Conservation (phyloP, 2,329 filamentous ascomycete genomes). For the Aspergillus floridensis region DNA sequence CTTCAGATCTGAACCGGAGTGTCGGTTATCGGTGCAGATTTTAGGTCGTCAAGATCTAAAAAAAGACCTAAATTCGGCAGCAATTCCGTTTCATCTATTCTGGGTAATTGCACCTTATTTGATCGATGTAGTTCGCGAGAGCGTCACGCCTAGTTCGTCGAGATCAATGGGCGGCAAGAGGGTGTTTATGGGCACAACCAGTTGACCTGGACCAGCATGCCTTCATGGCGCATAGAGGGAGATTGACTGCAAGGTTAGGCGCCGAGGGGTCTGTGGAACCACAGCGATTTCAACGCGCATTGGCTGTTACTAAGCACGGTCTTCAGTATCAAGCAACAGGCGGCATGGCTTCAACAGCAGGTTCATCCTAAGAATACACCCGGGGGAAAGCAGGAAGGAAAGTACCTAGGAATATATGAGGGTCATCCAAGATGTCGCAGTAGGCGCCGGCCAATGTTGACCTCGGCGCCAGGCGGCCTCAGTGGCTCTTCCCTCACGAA, state of each 20-base stretch:
- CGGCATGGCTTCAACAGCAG: constrained; percentile 21
- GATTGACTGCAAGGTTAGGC: constrained; percentile 14
- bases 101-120: constrained; percentile 20
- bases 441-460: constrained; percentile 25
- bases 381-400: neutral
- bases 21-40: constrained; percentile 18
- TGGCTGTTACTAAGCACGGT: constrained; percentile 5
- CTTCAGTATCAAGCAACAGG: neutral
- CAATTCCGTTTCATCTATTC: constrained; percentile 27
- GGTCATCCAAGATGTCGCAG: constrained; percentile 20
- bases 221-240: constrained; percentile 10
- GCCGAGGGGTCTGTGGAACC: constrained; percentile 13
- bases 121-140: constrained; percentile 9
- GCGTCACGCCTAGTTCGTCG: constrained; percentile 12
- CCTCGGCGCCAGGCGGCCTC: constrained; percentile 24
- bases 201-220: constrained; percentile 4
- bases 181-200: constrained; percentile 1
- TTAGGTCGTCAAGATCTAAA: constrained; percentile 24
- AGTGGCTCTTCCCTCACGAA: constrained; percentile 19
- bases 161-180: constrained; percentile 22
- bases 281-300: constrained; percentile 12
- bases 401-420: constrained; percentile 3
- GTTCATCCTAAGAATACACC: constrained; percentile 26
- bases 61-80: constrained; percentile 26
- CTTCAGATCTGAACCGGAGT: constrained; percentile 26